Conservation (phyloP, 176 grass and related monocot genomes). For the Avena atlantica region DNA sequence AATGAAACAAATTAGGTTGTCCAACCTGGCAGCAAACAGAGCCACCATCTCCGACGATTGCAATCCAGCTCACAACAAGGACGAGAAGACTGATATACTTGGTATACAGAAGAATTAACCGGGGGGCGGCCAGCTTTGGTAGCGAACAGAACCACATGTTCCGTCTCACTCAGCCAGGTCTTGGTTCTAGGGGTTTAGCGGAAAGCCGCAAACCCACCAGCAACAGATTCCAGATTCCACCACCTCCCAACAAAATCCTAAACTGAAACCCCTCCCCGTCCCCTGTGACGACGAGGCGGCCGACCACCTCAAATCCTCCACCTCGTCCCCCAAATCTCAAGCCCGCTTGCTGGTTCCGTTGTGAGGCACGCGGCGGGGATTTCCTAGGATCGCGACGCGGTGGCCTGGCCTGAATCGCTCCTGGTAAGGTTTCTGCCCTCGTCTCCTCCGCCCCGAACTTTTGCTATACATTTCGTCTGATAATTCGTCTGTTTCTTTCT, state of each 20-base stretch:
- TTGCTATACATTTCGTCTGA: conserved; percentile 6
- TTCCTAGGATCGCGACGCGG: background rate
- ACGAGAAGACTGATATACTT: background rate
- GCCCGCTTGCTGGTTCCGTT: background rate
- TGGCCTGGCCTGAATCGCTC: background rate
- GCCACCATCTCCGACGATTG: background rate
- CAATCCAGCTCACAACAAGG: background rate
- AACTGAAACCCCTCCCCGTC: conserved; percentile 22
- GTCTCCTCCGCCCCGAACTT: conserved; percentile 9
- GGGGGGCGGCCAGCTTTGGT: background rate
- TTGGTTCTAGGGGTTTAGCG: background rate
- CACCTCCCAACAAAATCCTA: conserved; percentile 22
- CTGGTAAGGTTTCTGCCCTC: conserved; percentile 15
- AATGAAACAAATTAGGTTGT: no score
- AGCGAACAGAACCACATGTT: conserved; percentile 24
- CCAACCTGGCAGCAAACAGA: background rate
- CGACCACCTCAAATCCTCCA: conserved; percentile 2
- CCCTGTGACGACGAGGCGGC: conserved; percentile 33
- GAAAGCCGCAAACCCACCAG: conserved; percentile 25
- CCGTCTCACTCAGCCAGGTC: conserved; percentile 6
- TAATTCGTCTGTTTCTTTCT: background rate
- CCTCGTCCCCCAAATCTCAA: conserved; percentile 22
- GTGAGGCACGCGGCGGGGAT: background rate
- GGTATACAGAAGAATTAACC: background rate
- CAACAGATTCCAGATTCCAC: conserved; percentile 33